phyloP scores from a whole-genome alignment of 306 rosid genomes.

The Hylodesmum podocarpum region DNA sequence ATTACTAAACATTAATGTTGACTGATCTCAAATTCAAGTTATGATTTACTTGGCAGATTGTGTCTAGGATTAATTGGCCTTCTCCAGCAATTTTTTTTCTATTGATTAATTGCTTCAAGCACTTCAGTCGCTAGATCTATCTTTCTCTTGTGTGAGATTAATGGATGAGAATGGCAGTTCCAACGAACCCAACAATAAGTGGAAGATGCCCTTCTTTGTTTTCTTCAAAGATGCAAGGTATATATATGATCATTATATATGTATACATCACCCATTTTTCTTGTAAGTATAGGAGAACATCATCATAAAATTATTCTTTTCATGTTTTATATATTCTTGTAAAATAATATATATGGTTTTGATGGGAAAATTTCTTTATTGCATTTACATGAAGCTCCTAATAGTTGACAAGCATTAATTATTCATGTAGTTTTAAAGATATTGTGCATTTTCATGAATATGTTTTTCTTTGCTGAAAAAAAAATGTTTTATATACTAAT shows the following conservation, averaged over 20 bases:
- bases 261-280: neutral
- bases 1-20: neutral
- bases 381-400: neutral
- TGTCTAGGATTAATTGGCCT: neutral
- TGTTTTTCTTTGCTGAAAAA: too few relatives aligned
- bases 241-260: too few relatives aligned
- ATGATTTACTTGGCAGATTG: neutral
- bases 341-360: too few relatives aligned
- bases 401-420: neutral
- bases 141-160: neutral
- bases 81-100: neutral
- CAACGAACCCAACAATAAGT: constrained; percentile 29
- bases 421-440: neutral
- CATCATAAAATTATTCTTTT: neutral
- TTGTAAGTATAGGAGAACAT: neutral
- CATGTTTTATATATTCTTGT: too few relatives aligned
- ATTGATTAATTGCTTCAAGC: neutral
- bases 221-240: constrained; percentile 86
- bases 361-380: neutral
- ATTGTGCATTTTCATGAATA: too few relatives aligned
- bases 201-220: constrained; percentile 60
- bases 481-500: too few relatives aligned
- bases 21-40: neutral
- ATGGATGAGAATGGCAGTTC: constrained; percentile 42
- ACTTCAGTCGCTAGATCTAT: neutral